A percentile compares a stretch with the other conserved stretches of the same genome.
Conservation (phyloP, 2,329 filamentous ascomycete species). For the Truncatella angustata region DNA sequence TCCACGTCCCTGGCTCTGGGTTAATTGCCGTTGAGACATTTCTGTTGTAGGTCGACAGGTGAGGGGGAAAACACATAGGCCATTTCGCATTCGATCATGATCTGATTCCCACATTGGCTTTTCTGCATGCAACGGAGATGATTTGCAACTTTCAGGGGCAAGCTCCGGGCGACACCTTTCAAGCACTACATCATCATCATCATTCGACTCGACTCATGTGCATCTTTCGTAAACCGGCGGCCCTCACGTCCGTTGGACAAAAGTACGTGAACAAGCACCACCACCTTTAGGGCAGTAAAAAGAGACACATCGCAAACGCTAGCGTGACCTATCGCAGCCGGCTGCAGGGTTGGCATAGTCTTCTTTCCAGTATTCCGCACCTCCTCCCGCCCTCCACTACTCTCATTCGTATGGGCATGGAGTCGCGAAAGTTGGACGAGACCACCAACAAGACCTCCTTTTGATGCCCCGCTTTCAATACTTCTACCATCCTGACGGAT, state of each 20-base stretch:
- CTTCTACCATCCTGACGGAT: background rate
- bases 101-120: background rate
- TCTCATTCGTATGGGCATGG: too few relatives aligned
- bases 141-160: background rate
- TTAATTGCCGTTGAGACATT: background rate
- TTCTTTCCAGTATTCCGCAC: background rate
- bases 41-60: too few relatives aligned
- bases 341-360: background rate
- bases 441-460: background rate
- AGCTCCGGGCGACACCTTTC: too few relatives aligned
- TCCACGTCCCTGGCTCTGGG: background rate
- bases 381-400: background rate
- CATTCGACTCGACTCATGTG: too few relatives aligned
- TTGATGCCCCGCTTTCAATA: background rate
- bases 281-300: too few relatives aligned
- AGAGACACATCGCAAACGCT: background rate
- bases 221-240: too few relatives aligned
- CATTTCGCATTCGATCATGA: background rate
- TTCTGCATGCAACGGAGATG: background rate
- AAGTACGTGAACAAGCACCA: background rate
- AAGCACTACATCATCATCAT: too few relatives aligned
- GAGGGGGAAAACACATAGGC: too few relatives aligned
- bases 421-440: background rate
- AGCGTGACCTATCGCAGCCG: background rate
- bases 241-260: background rate